Base-by-base conservation (phyloP, 805 yeast genomes). In the Candida khao-thaluensis region DNA sequence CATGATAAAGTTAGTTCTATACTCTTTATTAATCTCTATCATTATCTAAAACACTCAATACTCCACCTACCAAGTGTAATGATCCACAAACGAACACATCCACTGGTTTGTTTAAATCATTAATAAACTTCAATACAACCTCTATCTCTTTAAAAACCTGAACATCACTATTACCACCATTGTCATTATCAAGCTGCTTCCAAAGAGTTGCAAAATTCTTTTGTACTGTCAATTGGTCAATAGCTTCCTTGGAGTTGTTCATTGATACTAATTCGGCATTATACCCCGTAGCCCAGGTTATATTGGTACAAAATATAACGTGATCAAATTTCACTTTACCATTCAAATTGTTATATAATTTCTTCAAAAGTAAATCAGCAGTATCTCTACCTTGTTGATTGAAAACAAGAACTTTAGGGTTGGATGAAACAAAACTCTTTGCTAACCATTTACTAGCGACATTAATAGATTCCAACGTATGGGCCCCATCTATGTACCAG, bases 401-500 rank as follows among this genome's bases (percentile, higher is more conserved):
- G 69, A 95, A 93, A 5, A 93, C 60, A 15, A 93, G 69, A 6
- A 88, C 76, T 21, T 57, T 50, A 2, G 59, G 43, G 2, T 40
- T 40, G 4, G 32, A 16, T 7, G 35, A 20, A 4, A 42, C 40
- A 14, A 41, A 38, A 7, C 43, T 30, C 11, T 41, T 38, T 30
- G 61, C 62, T 51, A 83, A 87, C 99, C 99, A 93, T 7, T 62
- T 64, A 0, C 91, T 73, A 0, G 96, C 85, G n/a, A 81, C 95
- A 21, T 71, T 70, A 17, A 95, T 76, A 43, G 96, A 85, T 53
- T 93, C 99, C 32, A 74, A 65, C 0, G 99, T 93, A 53, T 93
- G 99, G 0, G 99, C 98, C 14, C 99, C 99, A 63, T 93, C 99
- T 11, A 91, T 63, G 47, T 65, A 81, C 95, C 96, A 93, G n/a